A percentile compares a stretch with the other conserved stretches of the same genome.
Conservation (phyloP, 768 basidiomycete species). For the Nidula microcarpa region DNA sequence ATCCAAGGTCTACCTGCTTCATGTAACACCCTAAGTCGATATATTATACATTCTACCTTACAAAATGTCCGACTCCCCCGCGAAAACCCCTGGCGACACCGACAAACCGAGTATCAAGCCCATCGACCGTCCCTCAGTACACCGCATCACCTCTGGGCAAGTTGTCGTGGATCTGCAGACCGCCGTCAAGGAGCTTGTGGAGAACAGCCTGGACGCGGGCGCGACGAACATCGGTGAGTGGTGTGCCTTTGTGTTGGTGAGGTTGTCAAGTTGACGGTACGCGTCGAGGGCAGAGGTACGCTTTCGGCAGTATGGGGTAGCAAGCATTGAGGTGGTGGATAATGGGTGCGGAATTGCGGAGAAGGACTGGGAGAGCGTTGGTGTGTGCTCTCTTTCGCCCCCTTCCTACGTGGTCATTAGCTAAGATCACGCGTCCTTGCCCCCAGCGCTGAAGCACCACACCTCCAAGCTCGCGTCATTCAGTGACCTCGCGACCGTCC, state of each 20-base stretch:
- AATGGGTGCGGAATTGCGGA: conserved; percentile 86
- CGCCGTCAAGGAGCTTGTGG: conserved; percentile 93
- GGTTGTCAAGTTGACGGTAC: not conserved
- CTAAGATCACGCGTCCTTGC: not conserved
- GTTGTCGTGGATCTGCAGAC: conserved; percentile 93
- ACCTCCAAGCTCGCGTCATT: conserved; percentile 88
- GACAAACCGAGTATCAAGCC: conserved; percentile 32
- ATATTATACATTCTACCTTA: too few species aligned
- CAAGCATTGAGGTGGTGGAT: conserved; percentile 83
- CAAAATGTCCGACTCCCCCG: too few species aligned
- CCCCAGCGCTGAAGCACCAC: conserved; percentile 80
- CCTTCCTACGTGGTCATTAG: not conserved
- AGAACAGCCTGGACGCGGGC: conserved; percentile 93
- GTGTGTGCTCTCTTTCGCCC: conserved; percentile 35
- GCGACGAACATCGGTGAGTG: conserved; percentile 78
- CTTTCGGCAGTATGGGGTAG: conserved; percentile 85
- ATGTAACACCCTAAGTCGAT: too few species aligned
- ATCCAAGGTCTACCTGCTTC: too few species aligned
- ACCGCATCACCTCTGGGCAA: conserved; percentile 91
- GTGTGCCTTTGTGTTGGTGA: too few species aligned
- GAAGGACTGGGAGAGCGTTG: conserved; percentile 74
- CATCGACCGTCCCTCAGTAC: conserved; percentile 77
- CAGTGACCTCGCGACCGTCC: conserved; percentile 65
- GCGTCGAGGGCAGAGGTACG: conserved; percentile 62
- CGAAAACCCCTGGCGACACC: not conserved